Percentiles rank a stretch among this genome's conserved stretches.
These are phyloP conservation scores for Colletotrichum tanaceti DNA, from an alignment of 2,329 filamentous ascomycete genomes.

Conservation along the genomic window DNA sequence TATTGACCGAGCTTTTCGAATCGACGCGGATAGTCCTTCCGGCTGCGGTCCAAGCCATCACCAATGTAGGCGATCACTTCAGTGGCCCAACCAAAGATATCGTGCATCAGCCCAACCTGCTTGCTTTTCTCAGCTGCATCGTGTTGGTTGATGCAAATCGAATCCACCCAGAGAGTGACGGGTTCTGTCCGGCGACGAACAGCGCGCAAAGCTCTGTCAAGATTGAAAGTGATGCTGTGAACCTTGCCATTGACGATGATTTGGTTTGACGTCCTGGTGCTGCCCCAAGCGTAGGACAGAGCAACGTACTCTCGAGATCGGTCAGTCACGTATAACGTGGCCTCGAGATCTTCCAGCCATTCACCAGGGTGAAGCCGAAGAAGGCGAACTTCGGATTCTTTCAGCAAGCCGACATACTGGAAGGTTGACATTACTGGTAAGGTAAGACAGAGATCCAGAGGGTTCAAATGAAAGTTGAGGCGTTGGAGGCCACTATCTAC, in stretches of 20 bases:
- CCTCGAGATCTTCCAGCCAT: slow-evolving; percentile 31
- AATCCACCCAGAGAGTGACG: slow-evolving; percentile 35
- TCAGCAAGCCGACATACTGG: slow-evolving; percentile 5
- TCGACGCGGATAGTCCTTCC: slow-evolving; percentile 3
- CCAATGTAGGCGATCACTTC: slow-evolving; percentile 30
- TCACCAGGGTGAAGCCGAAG: slow-evolving; percentile 29
- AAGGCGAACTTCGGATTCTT: slow-evolving; percentile 22
- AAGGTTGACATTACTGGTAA: slow-evolving; percentile 14
- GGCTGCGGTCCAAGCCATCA: slow-evolving; percentile 34
- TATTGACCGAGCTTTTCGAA: slow-evolving; percentile 9
- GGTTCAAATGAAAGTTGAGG: not conserved
- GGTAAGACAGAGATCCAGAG: not conserved
- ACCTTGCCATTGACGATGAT: slow-evolving; percentile 43
- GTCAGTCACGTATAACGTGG: slow-evolving; percentile 16
- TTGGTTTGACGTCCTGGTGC: slow-evolving; percentile 36
- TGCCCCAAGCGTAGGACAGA: slow-evolving; percentile 48
- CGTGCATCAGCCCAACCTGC: slow-evolving; percentile 38
- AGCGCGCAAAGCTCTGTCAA: slow-evolving; percentile 46
- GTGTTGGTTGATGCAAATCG: slow-evolving; percentile 41
- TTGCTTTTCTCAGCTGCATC: slow-evolving; percentile 33
- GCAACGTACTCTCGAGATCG: slow-evolving; percentile 41
- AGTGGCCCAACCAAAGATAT: slow-evolving; percentile 22
- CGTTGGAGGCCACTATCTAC: no score
- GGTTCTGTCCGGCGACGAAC: slow-evolving; percentile 37
- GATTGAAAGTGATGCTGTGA: slow-evolving; percentile 45